Evolutionary conservation across 495 filamentous ascomycete species (phyloP).

Genomic region (Aspergillus steynii): DNA sequence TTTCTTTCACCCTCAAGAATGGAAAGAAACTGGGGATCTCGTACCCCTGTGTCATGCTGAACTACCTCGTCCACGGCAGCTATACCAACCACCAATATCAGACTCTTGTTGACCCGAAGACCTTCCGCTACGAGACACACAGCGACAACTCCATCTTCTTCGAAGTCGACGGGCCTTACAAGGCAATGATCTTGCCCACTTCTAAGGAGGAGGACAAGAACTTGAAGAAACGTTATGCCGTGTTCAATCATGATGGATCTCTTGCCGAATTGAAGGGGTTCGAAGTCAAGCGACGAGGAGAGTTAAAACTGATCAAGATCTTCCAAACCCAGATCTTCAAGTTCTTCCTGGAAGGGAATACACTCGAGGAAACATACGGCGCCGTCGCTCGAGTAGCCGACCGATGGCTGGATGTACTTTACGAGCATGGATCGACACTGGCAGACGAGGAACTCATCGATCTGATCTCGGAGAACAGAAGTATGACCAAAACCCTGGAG

Average conservation of each 20-base stretch:
- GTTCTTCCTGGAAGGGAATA: constrained; percentile 92
- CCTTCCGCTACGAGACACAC: constrained; percentile 88
- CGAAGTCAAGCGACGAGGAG: constrained; percentile 95
- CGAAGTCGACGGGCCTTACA: constrained; percentile 97
- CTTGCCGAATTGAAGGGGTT: constrained; percentile 98
- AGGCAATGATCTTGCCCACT: constrained; percentile 94
- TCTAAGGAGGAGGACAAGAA: constrained; percentile 99
- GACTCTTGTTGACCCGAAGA: constrained; percentile 72
- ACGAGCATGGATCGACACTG: constrained; percentile 80
- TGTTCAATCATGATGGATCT: constrained; percentile 97
- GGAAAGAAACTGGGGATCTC: constrained; percentile 95
- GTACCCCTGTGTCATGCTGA: constrained; percentile 99
- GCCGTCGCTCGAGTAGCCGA: constrained; percentile 96
- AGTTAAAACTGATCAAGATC: constrained; percentile 99
- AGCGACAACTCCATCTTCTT: constrained; percentile 99
- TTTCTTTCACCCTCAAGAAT: constrained; percentile 88
- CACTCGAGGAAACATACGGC: constrained; percentile 83
- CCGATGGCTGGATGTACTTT: constrained; percentile 90
- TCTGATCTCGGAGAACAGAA: constrained; percentile 97
- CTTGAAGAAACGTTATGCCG: constrained; percentile 97
- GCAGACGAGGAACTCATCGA: constrained; percentile 97
- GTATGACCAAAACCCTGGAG: constrained; percentile 93
- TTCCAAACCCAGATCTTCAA: constrained; percentile 99
- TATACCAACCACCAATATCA: constrained; percentile 99
- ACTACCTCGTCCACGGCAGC: constrained; percentile 90